Percentiles rank a stretch among this genome's conserved stretches.
Conservation (phyloP, 208 protist genomes). For the Spongospora subterranea region DNA sequence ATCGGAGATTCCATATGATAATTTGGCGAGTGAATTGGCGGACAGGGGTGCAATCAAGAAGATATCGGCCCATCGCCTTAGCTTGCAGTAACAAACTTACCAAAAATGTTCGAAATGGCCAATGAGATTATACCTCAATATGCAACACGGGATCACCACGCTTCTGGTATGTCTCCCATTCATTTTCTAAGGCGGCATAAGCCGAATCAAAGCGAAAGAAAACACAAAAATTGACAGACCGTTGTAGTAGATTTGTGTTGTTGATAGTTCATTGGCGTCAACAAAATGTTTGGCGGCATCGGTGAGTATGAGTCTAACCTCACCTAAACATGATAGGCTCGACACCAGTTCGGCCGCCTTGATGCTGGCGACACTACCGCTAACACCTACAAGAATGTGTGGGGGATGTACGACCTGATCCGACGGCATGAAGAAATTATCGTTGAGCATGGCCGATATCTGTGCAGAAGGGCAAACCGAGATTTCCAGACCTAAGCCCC, state of each 20-base stretch:
- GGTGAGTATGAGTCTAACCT: not conserved
- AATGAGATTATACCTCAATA: constrained; percentile 45
- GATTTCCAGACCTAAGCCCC: too few species aligned
- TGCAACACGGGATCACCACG: constrained; percentile 27
- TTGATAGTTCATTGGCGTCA: not conserved
- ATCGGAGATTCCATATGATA: constrained; percentile 35
- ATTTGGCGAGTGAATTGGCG: constrained; percentile 54
- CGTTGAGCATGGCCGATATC: too few species aligned
- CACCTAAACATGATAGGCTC: not conserved
- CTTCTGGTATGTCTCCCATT: constrained; percentile 53
- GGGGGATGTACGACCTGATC: too few species aligned
- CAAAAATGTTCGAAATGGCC: not conserved
- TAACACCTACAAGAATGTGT: not conserved
- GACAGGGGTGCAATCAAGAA: constrained; percentile 37
- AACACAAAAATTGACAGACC: too few species aligned
- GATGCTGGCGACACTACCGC: not conserved
- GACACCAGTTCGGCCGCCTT: not conserved
- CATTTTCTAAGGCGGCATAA: too few species aligned
- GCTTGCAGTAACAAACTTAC: constrained; percentile 13
- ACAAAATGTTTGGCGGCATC: not conserved
- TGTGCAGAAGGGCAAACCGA: too few species aligned
- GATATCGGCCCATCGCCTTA: constrained; percentile 35
- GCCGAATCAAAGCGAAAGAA: too few species aligned
- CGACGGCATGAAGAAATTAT: too few species aligned
- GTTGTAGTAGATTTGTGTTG: too few species aligned